These are phyloP conservation scores for Elsinoe ampelina DNA, from an alignment of 2,329 filamentous ascomycete species.

Conservation along the genomic window DNA sequence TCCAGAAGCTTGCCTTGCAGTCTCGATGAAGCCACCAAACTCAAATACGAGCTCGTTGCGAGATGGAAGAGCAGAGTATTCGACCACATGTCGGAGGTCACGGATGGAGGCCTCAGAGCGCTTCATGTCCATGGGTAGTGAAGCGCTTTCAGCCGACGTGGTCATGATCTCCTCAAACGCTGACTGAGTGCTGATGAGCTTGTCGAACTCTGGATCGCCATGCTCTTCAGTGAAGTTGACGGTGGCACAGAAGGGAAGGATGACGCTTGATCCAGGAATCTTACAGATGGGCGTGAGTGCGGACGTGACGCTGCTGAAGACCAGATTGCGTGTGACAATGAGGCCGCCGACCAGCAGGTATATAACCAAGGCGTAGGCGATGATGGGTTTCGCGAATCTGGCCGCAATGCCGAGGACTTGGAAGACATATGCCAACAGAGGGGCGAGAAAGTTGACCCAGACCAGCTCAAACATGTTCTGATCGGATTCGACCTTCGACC, in stretches of 20 bases:
- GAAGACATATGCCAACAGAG: constrained; percentile 40
- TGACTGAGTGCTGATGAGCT: constrained; percentile 64
- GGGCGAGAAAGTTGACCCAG: constrained; percentile 27
- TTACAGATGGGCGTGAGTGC: constrained; percentile 61
- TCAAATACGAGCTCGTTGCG: constrained; percentile 64
- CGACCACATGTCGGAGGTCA: constrained; percentile 63
- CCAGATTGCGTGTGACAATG: constrained; percentile 52
- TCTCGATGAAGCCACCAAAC: constrained; percentile 66
- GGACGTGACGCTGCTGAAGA: constrained; percentile 51
- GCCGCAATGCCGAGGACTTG: constrained; percentile 52
- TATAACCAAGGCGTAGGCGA: constrained; percentile 52
- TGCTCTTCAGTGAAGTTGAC: constrained; percentile 17
- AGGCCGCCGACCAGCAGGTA: constrained; percentile 52
- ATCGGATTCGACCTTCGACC: not conserved
- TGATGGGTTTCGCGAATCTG: constrained; percentile 52
- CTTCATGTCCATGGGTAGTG: constrained; percentile 70
- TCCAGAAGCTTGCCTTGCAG: constrained; percentile 53
- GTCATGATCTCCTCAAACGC: constrained; percentile 68
- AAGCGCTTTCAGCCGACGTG: constrained; percentile 54
- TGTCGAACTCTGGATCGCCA: constrained; percentile 55
- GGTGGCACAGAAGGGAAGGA: constrained; percentile 51
- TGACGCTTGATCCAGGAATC: constrained; percentile 53
- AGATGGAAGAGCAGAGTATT: constrained; percentile 57
- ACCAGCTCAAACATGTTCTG: constrained; percentile 17
- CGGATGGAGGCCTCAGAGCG: constrained; percentile 63